Evolutionary conservation across 139 green algal genomes (phyloP).

Genomic region (Chlorella vulgaris): DNA sequence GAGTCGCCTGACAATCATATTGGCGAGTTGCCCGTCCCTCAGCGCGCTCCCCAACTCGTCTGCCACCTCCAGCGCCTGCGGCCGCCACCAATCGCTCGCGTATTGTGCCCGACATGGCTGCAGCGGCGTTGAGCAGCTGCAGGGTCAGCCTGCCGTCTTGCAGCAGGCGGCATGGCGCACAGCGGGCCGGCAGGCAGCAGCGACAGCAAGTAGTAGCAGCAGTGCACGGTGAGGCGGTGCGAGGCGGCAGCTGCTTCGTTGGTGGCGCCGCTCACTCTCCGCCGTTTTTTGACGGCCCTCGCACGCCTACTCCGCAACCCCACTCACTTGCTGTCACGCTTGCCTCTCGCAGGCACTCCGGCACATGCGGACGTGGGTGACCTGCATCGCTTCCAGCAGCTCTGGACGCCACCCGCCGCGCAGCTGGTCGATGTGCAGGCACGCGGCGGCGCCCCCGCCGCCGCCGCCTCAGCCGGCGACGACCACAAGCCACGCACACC

Average conservation of each 20-base stretch:
- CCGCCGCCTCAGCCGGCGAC: constrained; percentile 44
- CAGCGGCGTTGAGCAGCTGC: neutral
- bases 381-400: constrained; percentile 38
- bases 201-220: constrained; percentile 32
- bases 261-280: neutral
- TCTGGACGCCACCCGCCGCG: constrained; percentile 37
- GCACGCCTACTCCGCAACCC: neutral
- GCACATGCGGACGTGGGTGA: constrained; percentile 28
- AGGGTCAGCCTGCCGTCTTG: neutral
- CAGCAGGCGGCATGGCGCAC: neutral
- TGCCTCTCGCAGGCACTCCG: neutral
- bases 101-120: neutral
- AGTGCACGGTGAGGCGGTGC: constrained; percentile 16
- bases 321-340: too few species aligned
- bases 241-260: neutral
- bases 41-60: too few species aligned
- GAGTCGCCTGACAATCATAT: neutral
- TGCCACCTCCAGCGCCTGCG: too few species aligned
- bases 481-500: constrained; percentile 63
- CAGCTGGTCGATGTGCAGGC: constrained; percentile 30
- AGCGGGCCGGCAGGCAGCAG: constrained; percentile 10
- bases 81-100: too few species aligned
- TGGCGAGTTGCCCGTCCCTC: neutral
- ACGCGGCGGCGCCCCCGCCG: constrained; percentile 32
- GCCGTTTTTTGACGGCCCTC: neutral